These are phyloP conservation scores for Alternaria triticimaculans DNA, from an alignment of 2,329 filamentous ascomycete species.

Conservation along the genomic window DNA sequence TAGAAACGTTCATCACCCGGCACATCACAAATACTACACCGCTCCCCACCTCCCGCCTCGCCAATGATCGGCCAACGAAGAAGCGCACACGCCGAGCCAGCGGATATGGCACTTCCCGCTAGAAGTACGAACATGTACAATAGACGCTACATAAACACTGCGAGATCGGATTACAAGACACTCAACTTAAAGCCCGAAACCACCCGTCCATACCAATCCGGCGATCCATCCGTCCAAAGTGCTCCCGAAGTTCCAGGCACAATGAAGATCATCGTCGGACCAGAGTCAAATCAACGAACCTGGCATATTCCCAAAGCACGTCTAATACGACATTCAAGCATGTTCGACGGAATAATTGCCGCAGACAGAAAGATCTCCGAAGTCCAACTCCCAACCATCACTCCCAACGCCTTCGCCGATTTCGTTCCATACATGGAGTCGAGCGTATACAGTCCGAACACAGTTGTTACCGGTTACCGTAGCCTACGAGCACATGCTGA, in stretches of 20 bases:
- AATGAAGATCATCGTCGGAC: conserved; percentile 13
- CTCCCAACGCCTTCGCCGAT: conserved; percentile 18
- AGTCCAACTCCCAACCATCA: background rate
- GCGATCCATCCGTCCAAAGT: background rate
- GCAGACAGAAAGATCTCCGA: background rate
- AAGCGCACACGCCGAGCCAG: background rate
- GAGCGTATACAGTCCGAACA: conserved; percentile 28
- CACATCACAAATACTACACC: background rate
- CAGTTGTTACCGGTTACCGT: conserved; percentile 8
- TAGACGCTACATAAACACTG: background rate
- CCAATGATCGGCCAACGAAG: background rate
- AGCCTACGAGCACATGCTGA: conserved; percentile 6
- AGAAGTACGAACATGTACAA: background rate
- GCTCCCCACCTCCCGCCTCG: background rate
- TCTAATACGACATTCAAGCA: conserved; percentile 11
- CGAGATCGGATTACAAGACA: background rate
- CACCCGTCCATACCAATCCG: background rate
- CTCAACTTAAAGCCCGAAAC: background rate
- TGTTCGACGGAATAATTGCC: conserved; percentile 5
- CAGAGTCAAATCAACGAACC: conserved; percentile 6
- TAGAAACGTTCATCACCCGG: background rate
- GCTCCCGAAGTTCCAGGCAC: background rate
- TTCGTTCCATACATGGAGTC: conserved; percentile 24
- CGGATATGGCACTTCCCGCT: conserved; percentile 19
- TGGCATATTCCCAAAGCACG: conserved; percentile 14